A percentile compares a stretch with the other conserved stretches of the same genome.
phyloP scores from a whole-genome alignment of 495 filamentous ascomycete species.

The Aspergillus biplanus region DNA sequence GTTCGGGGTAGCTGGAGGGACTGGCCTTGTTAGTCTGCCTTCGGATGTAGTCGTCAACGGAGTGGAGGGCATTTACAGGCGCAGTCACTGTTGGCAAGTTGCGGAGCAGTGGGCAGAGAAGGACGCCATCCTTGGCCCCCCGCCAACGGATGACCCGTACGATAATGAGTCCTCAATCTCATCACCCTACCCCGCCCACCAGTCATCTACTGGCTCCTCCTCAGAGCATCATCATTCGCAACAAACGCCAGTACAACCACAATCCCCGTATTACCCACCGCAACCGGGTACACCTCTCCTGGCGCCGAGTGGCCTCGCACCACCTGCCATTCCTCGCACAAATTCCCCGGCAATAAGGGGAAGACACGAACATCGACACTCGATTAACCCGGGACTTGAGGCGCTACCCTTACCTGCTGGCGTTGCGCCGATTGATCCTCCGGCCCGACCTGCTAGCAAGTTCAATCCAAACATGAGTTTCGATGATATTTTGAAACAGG shows the following conservation, averaged over 20 bases:
- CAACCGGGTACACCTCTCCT: slow-evolving; percentile 33
- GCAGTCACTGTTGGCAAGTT: slow-evolving; percentile 88
- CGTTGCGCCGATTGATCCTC: slow-evolving; percentile 52
- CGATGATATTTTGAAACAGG: slow-evolving; percentile 54
- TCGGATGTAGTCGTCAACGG: slow-evolving; percentile 84
- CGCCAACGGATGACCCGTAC: slow-evolving; percentile 44
- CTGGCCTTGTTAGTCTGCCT: slow-evolving; percentile 74
- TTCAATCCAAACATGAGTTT: slow-evolving; percentile 58
- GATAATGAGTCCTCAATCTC: slow-evolving; percentile 51
- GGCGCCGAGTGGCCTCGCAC: slow-evolving; percentile 35
- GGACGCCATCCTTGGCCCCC: slow-evolving; percentile 41
- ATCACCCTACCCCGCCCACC: slow-evolving; percentile 47
- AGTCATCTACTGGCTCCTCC: slow-evolving; percentile 48
- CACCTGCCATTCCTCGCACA: slow-evolving; percentile 48
- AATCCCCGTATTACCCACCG: slow-evolving; percentile 20
- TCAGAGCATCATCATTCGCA: slow-evolving; percentile 31
- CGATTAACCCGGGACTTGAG: slow-evolving; percentile 54
- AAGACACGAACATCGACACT: slow-evolving; percentile 43
- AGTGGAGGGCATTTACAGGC: slow-evolving; percentile 86
- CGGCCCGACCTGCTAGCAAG: slow-evolving; percentile 40
- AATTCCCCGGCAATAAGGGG: slow-evolving; percentile 41
- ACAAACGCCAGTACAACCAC: slow-evolving; percentile 21
- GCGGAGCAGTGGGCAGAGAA: slow-evolving; percentile 72
- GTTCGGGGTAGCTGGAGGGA: slow-evolving; percentile 76
- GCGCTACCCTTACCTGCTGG: slow-evolving; percentile 55